Evolutionary conservation across 179 eudicot species (phyloP).

Genomic region (Corrigiola litoralis): DNA sequence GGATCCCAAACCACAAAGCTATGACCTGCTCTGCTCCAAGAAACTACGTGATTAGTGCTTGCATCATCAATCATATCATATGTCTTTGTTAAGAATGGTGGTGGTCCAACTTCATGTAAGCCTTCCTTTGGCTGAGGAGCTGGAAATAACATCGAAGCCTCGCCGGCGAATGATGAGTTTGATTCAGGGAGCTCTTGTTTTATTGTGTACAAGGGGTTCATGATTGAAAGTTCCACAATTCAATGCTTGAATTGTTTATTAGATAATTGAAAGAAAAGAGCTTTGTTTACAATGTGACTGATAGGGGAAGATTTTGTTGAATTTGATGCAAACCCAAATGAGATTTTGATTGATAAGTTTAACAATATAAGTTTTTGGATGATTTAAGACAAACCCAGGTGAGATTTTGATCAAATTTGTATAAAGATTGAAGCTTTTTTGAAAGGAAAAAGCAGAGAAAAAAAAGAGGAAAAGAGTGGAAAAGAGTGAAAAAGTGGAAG

Average conservation of each 20-base stretch:
- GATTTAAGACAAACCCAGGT: not conserved
- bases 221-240: slow-evolving; percentile 10
- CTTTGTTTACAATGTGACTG: slow-evolving; percentile 4
- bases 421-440: not conserved
- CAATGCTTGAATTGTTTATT: slow-evolving; percentile 1
- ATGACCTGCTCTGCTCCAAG: slow-evolving; percentile 76
- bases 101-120: slow-evolving; percentile 72
- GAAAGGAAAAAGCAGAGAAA: not conserved
- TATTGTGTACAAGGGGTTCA: slow-evolving; percentile 40
- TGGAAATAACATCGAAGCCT: slow-evolving; percentile 7
- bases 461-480: not conserved
- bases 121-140: slow-evolving; percentile 78
- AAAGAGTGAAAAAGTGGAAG: not conserved
- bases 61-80: slow-evolving; percentile 80
- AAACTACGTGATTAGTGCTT: slow-evolving; percentile 45
- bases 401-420: slow-evolving; percentile 4
- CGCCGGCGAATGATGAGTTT: slow-evolving; percentile 20
- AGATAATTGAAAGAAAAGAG: not conserved
- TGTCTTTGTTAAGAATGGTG: slow-evolving; percentile 81
- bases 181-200: slow-evolving; percentile 57
- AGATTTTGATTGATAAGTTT: not conserved
- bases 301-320: not conserved
- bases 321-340: slow-evolving; percentile 4
- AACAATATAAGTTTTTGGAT: not conserved
- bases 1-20: slow-evolving; percentile 94